phyloP scores from a whole-genome alignment of 805 yeast genomes.

The Wickerhamomyces queroliae region DNA sequence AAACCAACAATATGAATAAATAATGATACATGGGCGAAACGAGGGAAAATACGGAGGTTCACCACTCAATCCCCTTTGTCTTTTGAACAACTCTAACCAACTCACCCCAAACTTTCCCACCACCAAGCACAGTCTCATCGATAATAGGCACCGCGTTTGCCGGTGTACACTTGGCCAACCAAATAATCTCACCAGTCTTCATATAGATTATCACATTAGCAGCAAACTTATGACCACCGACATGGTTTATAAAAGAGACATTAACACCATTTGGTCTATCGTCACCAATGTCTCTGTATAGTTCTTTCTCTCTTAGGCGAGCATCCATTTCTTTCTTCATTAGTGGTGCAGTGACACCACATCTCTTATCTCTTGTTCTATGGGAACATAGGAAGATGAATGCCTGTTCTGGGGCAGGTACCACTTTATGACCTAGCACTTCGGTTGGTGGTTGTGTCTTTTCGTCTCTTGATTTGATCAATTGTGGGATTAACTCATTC shows the following conservation, averaged over 20 bases:
- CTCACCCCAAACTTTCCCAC: conserved; percentile 67
- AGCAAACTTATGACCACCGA: conserved; percentile 94
- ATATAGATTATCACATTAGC: conserved; percentile 82
- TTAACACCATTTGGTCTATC: conserved; percentile 67
- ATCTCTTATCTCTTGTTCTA: conserved; percentile 82
- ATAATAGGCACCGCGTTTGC: conserved; percentile 66
- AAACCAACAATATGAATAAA: too few relatives aligned
- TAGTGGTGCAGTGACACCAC: conserved; percentile 92
- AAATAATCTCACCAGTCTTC: conserved; percentile 67
- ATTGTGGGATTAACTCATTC: conserved; percentile 34
- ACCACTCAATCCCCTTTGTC: conserved; percentile 51
- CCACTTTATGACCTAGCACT: conserved; percentile 23
- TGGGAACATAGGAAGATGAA: conserved; percentile 83
- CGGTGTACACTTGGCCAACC: conserved; percentile 88
- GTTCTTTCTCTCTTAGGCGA: conserved; percentile 62
- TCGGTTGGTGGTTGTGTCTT: conserved; percentile 14
- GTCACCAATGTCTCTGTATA: conserved; percentile 75
- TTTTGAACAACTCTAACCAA: conserved; percentile 56
- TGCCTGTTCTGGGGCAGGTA: conserved; percentile 34
- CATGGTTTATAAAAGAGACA: conserved; percentile 73
- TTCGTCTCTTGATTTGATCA: conserved; percentile 25
- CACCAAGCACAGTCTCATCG: conserved; percentile 64
- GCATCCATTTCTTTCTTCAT: conserved; percentile 75
- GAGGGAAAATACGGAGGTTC: conserved; percentile 1
- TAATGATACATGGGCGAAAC: too few relatives aligned